phyloP scores from a whole-genome alignment of 805 yeast genomes.

The Lachancea lanzarotensis region DNA sequence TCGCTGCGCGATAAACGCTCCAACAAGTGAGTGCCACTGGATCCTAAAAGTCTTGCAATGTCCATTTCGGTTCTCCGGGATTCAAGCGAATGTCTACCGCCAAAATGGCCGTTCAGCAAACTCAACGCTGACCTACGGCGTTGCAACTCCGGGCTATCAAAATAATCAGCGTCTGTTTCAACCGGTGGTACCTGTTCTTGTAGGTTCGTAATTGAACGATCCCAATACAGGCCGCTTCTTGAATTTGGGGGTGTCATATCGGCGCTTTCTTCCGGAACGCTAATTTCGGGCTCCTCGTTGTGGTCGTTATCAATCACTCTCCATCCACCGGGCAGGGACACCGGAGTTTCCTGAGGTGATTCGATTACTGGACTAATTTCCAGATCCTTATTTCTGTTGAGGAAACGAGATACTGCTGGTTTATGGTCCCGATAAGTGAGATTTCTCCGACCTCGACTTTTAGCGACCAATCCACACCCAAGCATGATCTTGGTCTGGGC shows the following conservation, averaged over 20 bases:
- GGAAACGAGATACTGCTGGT: conserved; percentile 31
- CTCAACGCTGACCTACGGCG: conserved; percentile 30
- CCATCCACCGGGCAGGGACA: conserved; percentile 33
- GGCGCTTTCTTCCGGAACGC: neutral
- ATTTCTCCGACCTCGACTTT: conserved; percentile 25
- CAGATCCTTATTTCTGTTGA: conserved; percentile 28
- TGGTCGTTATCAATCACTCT: conserved; percentile 24
- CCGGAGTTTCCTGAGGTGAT: conserved; percentile 19
- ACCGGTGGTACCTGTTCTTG: conserved; percentile 7
- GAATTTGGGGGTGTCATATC: neutral
- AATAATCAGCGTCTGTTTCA: conserved; percentile 29
- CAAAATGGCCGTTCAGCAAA: conserved; percentile 9
- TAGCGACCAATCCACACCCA: conserved; percentile 32
- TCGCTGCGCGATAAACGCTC: neutral
- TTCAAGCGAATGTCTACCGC: neutral
- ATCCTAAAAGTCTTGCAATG: neutral
- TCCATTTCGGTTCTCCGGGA: neutral
- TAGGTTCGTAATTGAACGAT: conserved; percentile 25
- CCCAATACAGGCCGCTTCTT: conserved; percentile 28
- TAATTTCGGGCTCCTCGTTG: neutral
- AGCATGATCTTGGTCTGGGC: conserved; percentile 37
- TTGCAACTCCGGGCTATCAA: conserved; percentile 26
- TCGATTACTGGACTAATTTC: conserved; percentile 13
- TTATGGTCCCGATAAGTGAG: conserved; percentile 27
- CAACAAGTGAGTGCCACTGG: neutral